Evolutionary conservation across 257 asterid genomes (phyloP).

Genomic region (Scutellaria galericulata): DNA sequence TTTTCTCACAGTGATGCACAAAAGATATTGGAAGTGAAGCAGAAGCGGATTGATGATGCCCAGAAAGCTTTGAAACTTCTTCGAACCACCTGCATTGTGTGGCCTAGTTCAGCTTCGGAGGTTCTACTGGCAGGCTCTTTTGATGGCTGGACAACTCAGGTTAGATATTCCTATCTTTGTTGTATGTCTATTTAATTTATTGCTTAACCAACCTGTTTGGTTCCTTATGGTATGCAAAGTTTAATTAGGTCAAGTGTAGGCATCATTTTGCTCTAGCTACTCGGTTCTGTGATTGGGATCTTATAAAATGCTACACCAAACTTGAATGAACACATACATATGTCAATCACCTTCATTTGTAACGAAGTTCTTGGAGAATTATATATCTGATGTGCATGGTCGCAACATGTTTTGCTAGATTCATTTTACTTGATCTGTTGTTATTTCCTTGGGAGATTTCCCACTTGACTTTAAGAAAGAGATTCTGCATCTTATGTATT

Average conservation of each 20-base stretch:
- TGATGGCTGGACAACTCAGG: conserved; percentile 99
- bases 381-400: background rate
- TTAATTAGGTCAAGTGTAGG: background rate
- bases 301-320: background rate
- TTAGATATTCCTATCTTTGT: conserved; percentile 33
- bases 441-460: background rate
- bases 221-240: background rate
- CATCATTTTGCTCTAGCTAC: conserved; percentile 14
- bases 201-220: conserved; percentile 16
- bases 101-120: conserved; percentile 82
- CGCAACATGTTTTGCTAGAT: conserved; percentile 2
- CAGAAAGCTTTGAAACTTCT: conserved; percentile 67
- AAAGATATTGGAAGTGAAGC: conserved; percentile 59
- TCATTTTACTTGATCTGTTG: background rate
- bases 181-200: background rate
- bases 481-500: conserved; percentile 35
- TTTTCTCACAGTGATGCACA: conserved; percentile 63
- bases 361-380: conserved; percentile 1
- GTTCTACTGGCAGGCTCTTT: conserved; percentile 84
- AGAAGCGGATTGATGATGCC: conserved; percentile 63
- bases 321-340: conserved; percentile 13
- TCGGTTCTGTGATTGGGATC: background rate
- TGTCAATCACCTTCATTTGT: conserved; percentile 1
- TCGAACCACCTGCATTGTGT: conserved; percentile 59
- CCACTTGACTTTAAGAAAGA: conserved; percentile 11